These are phyloP conservation scores for Cercis canadensis DNA, from an alignment of 306 rosid species.

Conservation along the genomic window DNA sequence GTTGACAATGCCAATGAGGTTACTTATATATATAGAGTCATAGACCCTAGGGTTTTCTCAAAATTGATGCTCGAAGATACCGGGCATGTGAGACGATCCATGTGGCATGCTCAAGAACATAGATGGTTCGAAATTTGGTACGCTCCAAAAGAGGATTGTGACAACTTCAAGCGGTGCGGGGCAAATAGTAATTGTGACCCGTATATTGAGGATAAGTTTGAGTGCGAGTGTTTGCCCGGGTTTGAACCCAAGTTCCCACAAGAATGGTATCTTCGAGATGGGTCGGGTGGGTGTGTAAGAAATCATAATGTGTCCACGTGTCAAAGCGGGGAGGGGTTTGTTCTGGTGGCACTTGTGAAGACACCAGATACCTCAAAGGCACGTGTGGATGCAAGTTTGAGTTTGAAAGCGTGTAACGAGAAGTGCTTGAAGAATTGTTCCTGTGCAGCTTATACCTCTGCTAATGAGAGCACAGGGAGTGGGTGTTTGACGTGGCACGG, in stretches of 20 bases:
- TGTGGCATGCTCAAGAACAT: slow-evolving; percentile 48
- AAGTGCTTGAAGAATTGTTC: slow-evolving; percentile 46
- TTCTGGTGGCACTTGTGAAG: slow-evolving; percentile 21
- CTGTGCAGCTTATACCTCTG: slow-evolving; percentile 42
- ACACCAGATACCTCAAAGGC: slow-evolving; percentile 44
- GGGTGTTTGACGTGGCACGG: slow-evolving; percentile 51
- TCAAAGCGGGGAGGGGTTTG: slow-evolving; percentile 48
- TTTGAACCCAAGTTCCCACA: slow-evolving; percentile 41
- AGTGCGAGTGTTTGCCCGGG: slow-evolving; percentile 51
- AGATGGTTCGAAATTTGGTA: slow-evolving; percentile 54
- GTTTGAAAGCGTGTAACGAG: slow-evolving; percentile 32
- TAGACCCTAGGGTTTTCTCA: slow-evolving; percentile 32
- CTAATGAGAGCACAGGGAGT: slow-evolving; percentile 42
- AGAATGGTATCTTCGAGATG: slow-evolving; percentile 45
- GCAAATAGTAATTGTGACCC: slow-evolving; percentile 52
- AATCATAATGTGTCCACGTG: slow-evolving; percentile 38
- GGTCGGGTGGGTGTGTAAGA: slow-evolving; percentile 47
- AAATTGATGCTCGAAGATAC: slow-evolving; percentile 44
- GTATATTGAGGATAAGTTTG: slow-evolving; percentile 36
- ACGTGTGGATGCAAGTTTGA: slow-evolving; percentile 15
- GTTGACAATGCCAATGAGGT: slow-evolving; percentile 27
- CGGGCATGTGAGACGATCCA: slow-evolving; percentile 45
- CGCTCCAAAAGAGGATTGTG: slow-evolving; percentile 54
- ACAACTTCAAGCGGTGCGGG: slow-evolving; percentile 42
- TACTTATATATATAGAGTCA: slow-evolving; percentile 36